A percentile compares a stretch with the other conserved stretches of the same genome.
Conservation (phyloP, 768 basidiomycete species). For the Royoungia palumana region DNA sequence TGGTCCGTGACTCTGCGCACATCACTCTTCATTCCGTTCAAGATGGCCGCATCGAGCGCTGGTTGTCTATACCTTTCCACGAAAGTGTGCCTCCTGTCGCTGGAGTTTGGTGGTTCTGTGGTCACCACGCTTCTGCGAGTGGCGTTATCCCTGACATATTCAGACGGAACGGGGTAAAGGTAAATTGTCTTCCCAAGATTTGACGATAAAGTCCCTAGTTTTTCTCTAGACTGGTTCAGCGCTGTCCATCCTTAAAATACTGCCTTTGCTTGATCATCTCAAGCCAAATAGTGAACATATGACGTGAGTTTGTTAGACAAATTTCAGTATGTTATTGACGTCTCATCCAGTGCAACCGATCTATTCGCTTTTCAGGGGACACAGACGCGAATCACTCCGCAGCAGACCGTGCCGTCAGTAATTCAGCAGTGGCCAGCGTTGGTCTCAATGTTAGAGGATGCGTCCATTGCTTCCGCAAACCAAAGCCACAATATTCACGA, state of each 20-base stretch:
- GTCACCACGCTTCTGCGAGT: slow-evolving; percentile 38
- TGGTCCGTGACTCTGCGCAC: slow-evolving; percentile 64
- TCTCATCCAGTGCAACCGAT: slow-evolving; percentile 59
- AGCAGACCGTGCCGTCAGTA: slow-evolving; percentile 49
- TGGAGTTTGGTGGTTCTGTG: slow-evolving; percentile 73
- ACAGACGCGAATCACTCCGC: slow-evolving; percentile 45
- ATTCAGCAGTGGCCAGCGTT: slow-evolving; percentile 72
- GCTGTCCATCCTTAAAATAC: slow-evolving; percentile 60
- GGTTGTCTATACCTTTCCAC: slow-evolving; percentile 36
- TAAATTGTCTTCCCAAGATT: slow-evolving; percentile 31
- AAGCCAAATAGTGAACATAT: slow-evolving; percentile 63
- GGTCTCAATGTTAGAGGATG: slow-evolving; percentile 47
- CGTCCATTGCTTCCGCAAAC: slow-evolving; percentile 55
- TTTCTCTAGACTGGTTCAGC: slow-evolving; percentile 68
- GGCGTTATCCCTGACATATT: slow-evolving; percentile 72
- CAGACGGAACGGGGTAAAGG: slow-evolving; percentile 61
- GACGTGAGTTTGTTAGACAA: slow-evolving; percentile 47
- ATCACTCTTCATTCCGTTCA: slow-evolving; percentile 76
- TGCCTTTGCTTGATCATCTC: slow-evolving; percentile 70
- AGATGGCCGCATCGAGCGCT: slow-evolving; percentile 59
- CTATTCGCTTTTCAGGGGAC: slow-evolving; percentile 79
- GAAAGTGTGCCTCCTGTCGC: slow-evolving; percentile 31
- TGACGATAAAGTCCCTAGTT: slow-evolving; percentile 2
- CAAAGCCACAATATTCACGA: slow-evolving; percentile 30
- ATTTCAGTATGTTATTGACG: slow-evolving; percentile 13